Evolutionary conservation across 106 monocot species (phyloP), one percentile per base, ranked within the genome.

Genomic region (Phalaenopsis equestris): DNA sequence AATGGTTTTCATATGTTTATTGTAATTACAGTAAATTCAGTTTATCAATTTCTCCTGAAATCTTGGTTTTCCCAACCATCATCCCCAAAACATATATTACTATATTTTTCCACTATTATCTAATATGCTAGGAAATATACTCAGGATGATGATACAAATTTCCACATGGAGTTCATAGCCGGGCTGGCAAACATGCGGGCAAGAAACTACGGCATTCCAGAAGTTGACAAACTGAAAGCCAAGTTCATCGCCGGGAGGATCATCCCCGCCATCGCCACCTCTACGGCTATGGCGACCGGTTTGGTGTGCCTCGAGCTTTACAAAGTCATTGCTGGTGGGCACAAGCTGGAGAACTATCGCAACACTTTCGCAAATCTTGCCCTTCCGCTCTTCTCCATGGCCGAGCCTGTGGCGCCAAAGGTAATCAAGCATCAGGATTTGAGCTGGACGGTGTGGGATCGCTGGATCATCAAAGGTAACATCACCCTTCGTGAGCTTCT

Each of bases 111-210:
- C 49, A 2, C 8, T 30, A 30, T 30, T 30, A 30, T 30, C 30
- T 30, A 30, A 49, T 12, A 49, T 49, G 49, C 23, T 64, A n/a
- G 14, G 70, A 72, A 72, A 12, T 39, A 11, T 72, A 41, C 36
- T 38, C 92, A 97, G 94, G 94, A 97, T 77, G 90, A 92, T 82
- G 97, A 94, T 76, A 89, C 94, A 61, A 97, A 97, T 52, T 92
- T 85, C 80, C 97, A 97, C 49, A 94, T 94, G 89, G 94, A 98
- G 47, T 82, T 98, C 43, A 98, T 98, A 48, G 92, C 94, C 30
- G 90, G 90, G 2, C 86, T 98, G 15, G 97, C 97, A 2, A 98
- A 98, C 79, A 94, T 98, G 97, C 90, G 97, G 47, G 97, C 97
- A 1, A 92, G 97, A 61, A 98, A 98, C 75, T 98, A 98, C 83